phyloP scores from a whole-genome alignment of 305 asterid species.

The Solanum aculeatissimum region DNA sequence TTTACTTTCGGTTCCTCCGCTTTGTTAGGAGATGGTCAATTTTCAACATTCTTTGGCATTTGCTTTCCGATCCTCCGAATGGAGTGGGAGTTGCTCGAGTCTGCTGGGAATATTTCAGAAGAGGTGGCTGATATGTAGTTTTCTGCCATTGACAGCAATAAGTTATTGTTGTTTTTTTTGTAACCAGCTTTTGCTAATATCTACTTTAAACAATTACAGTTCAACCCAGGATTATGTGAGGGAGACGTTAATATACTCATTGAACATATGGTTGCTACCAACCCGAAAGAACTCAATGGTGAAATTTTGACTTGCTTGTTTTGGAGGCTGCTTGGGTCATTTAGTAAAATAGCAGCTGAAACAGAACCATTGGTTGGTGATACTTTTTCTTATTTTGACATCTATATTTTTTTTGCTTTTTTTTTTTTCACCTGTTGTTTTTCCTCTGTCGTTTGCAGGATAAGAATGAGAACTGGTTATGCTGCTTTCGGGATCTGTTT shows the following conservation, averaged over 20 bases:
- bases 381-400: constrained; percentile 2
- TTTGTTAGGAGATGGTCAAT: constrained; percentile 36
- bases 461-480: constrained; percentile 37
- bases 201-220: constrained; percentile 27
- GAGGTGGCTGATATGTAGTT: constrained; percentile 32
- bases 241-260: constrained; percentile 44
- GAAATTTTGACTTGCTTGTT: constrained; percentile 57
- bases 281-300: constrained; percentile 38
- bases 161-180: neutral
- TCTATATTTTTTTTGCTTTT: neutral
- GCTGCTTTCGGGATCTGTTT: constrained; percentile 54
- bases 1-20: neutral
- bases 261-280: constrained; percentile 29
- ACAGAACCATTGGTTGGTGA: constrained; percentile 41
- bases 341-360: constrained; percentile 31
- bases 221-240: constrained; percentile 26
- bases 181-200: neutral
- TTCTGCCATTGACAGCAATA: neutral
- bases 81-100: constrained; percentile 56
- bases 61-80: constrained; percentile 48
- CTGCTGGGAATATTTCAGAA: constrained; percentile 23
- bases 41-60: constrained; percentile 30
- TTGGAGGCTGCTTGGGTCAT: constrained; percentile 56
- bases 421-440: neutral
- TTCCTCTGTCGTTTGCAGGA: constrained; percentile 38